Percentiles rank a stretch among this genome's conserved stretches.
Conservation (phyloP, 768 basidiomycete species). For the Cystobasidiopsis lactophilus region DNA sequence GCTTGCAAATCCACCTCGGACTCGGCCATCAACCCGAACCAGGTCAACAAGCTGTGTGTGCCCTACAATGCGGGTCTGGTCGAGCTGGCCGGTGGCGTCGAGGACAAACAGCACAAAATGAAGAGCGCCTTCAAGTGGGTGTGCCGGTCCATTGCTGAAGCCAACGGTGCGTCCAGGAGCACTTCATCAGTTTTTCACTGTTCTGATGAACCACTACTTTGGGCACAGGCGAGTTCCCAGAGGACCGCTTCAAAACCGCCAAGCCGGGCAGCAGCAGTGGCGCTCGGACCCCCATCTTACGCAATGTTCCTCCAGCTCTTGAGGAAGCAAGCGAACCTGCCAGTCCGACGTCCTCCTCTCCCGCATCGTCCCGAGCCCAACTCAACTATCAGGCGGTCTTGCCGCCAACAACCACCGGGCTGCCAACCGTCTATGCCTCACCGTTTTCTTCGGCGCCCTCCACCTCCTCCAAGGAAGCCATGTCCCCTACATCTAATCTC, state of each 20-base stretch:
- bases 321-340: too few relatives aligned
- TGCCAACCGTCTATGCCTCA: not conserved
- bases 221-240: not conserved
- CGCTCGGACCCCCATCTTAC: too few relatives aligned
- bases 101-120: conserved; percentile 48
- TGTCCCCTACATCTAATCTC: not conserved
- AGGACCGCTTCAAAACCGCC: not conserved
- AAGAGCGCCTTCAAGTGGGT: conserved; percentile 50
- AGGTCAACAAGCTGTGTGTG: conserved; percentile 13
- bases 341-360: not conserved
- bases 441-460: not conserved
- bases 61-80: conserved; percentile 18
- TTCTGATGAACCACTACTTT: not conserved
- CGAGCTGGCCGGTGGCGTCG: conserved; percentile 24
- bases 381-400: too few relatives aligned
- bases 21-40: conserved; percentile 19
- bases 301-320: too few relatives aligned
- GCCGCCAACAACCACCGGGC: not conserved
- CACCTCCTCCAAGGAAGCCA: not conserved
- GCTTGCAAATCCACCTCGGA: conserved; percentile 59
- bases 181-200: not conserved
- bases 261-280: not conserved
- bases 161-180: conserved; percentile 18
- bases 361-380: not conserved
- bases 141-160: conserved; percentile 40